These are phyloP conservation scores for Raddia distichophylla DNA, from an alignment of 176 grass and related monocot species.

Conservation along the genomic window DNA sequence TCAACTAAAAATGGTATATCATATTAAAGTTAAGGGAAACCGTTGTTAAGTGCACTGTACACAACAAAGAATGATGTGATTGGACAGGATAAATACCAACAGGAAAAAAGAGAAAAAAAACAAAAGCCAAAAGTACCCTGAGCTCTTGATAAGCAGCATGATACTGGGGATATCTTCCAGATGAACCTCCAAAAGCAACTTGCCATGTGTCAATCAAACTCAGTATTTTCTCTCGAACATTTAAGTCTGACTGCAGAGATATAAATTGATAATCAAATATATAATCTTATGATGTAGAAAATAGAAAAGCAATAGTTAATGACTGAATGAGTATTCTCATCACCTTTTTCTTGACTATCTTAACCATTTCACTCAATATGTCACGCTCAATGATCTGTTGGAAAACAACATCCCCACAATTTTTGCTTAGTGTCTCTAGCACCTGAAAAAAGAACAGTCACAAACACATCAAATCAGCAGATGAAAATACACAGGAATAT, in stretches of 20 bases:
- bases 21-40: not conserved
- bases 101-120: not conserved
- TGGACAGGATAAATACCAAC: conserved; percentile 28
- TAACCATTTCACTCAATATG: conserved; percentile 99
- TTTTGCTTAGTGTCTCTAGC: conserved; percentile 98
- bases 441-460: conserved; percentile 50
- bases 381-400: conserved; percentile 94
- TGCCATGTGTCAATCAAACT: conserved; percentile 96
- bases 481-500: conserved; percentile 4
- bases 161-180: conserved; percentile 83
- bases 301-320: conserved; percentile 37
- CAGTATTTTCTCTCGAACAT: conserved; percentile 95
- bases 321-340: conserved; percentile 28
- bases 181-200: conserved; percentile 96
- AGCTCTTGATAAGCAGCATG: conserved; percentile 95
- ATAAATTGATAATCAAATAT: conserved; percentile 41
- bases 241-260: conserved; percentile 75
- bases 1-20: not conserved
- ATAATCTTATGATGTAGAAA: conserved; percentile 12
- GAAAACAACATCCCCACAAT: conserved; percentile 86
- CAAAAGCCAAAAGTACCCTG: conserved; percentile 56
- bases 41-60: not conserved
- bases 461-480: conserved; percentile 13
- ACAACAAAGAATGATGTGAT: conserved; percentile 3
- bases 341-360: conserved; percentile 99